phyloP scores from a whole-genome alignment of 805 yeast genomes.

The Blastobotrys peoriensis region DNA sequence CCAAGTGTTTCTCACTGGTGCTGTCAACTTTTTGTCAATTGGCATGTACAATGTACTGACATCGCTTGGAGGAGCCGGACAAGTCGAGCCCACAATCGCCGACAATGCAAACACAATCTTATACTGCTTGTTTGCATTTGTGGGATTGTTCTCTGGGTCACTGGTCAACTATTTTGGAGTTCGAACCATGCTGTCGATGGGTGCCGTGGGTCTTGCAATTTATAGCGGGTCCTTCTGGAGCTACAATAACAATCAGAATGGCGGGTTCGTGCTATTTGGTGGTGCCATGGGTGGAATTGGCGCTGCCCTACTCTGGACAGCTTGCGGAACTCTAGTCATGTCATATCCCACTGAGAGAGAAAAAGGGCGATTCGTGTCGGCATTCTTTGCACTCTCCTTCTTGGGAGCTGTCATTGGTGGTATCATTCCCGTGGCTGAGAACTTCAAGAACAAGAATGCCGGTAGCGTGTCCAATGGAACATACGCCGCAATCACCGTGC shows the following conservation, averaged over 20 bases:
- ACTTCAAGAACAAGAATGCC: slow-evolving; percentile 32
- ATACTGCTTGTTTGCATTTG: slow-evolving; percentile 47
- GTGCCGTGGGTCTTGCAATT: slow-evolving; percentile 41
- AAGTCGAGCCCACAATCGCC: slow-evolving; percentile 28
- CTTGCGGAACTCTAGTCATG: slow-evolving; percentile 49
- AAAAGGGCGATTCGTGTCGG: slow-evolving; percentile 48
- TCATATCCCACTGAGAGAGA: slow-evolving; percentile 45
- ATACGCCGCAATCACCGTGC: slow-evolving; percentile 45
- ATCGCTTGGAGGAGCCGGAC: slow-evolving; percentile 44
- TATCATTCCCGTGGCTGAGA: slow-evolving; percentile 49
- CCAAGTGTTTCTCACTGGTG: slow-evolving; percentile 14
- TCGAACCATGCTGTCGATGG: slow-evolving; percentile 36
- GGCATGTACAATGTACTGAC: slow-evolving; percentile 46
- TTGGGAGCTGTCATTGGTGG: slow-evolving; percentile 55
- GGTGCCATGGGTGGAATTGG: slow-evolving; percentile 50
- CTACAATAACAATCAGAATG: slow-evolving; percentile 38
- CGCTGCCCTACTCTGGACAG: slow-evolving; percentile 51
- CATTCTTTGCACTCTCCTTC: slow-evolving; percentile 53
- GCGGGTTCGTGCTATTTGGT: slow-evolving; percentile 46
- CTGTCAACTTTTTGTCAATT: slow-evolving; percentile 14
- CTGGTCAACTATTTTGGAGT: slow-evolving; percentile 45
- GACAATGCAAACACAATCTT: slow-evolving; percentile 48
- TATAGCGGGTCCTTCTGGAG: slow-evolving; percentile 41
- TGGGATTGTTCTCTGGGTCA: slow-evolving; percentile 53
- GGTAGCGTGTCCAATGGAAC: slow-evolving; percentile 41